A percentile compares a stretch with the other conserved stretches of the same genome.
Evolutionary conservation across 2,329 filamentous ascomycete genomes (phyloP).

Genomic region (Ophiobolus disseminans): DNA sequence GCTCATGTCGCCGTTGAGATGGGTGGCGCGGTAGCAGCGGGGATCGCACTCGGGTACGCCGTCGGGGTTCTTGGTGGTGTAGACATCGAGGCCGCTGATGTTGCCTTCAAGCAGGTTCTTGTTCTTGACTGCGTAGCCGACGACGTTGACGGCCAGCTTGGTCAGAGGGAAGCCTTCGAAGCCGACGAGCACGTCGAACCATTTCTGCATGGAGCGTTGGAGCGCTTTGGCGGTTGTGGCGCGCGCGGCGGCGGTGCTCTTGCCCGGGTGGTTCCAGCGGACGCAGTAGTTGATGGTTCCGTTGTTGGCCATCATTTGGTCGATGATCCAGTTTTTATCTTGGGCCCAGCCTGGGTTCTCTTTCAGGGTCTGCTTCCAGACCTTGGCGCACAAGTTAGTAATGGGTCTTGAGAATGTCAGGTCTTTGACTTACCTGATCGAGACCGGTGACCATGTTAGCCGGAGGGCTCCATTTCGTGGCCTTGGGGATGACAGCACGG

Average conservation of each 20-base stretch:
- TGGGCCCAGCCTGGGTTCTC: conserved; percentile 30
- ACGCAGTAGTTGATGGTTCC: conserved; percentile 53
- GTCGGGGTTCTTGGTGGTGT: conserved; percentile 51
- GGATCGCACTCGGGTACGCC: conserved; percentile 54
- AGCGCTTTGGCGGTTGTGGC: conserved; percentile 46
- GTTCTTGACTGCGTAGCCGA: conserved; percentile 54
- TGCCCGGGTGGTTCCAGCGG: conserved; percentile 53
- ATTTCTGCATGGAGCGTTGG: conserved; percentile 49
- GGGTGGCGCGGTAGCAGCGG: conserved; percentile 54
- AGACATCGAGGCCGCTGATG: conserved; percentile 48
- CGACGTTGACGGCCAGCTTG: conserved; percentile 50
- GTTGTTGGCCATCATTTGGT: conserved; percentile 37
- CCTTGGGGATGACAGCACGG: conserved; percentile 24
- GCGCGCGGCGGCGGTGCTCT: conserved; percentile 50
- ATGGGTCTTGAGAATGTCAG: neutral
- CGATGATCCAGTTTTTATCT: conserved; percentile 41
- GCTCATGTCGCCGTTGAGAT: conserved; percentile 53
- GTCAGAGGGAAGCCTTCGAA: conserved; percentile 55
- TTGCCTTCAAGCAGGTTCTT: conserved; percentile 48
- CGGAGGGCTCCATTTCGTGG: conserved; percentile 32
- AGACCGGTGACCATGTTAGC: conserved; percentile 31
- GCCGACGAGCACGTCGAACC: conserved; percentile 55
- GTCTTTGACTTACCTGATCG: conserved; percentile 17
- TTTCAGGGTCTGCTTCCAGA: conserved; percentile 33
- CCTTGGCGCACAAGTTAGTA: neutral